Conservation (phyloP, 1,139 yeast genomes). For the Taphrina communis region DNA sequence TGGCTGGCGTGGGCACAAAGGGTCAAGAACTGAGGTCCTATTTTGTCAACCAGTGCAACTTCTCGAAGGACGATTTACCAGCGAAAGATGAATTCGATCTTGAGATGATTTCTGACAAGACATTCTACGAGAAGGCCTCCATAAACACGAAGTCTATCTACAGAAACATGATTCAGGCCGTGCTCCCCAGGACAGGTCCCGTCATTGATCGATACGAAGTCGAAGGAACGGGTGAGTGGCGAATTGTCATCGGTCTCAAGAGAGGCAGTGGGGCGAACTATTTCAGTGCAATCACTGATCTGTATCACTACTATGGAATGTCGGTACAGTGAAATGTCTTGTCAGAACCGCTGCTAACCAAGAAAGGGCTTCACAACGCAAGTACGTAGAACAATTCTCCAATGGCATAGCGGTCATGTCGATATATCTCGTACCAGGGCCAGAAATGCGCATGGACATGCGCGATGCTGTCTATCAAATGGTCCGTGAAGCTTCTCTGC, state of each 20-base stretch:
- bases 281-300: slow-evolving; percentile 83
- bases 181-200: slow-evolving; percentile 83
- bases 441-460: slow-evolving; percentile 53
- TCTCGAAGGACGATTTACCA: slow-evolving; percentile 54
- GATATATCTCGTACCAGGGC: slow-evolving; percentile 72
- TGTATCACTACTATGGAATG: slow-evolving; percentile 87
- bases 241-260: slow-evolving; percentile 87
- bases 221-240: slow-evolving; percentile 76
- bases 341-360: neutral
- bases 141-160: slow-evolving; percentile 78
- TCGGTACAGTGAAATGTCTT: neutral
- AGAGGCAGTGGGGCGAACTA: slow-evolving; percentile 85
- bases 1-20: slow-evolving; percentile 57
- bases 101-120: slow-evolving; percentile 63
- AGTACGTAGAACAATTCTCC: slow-evolving; percentile 91
- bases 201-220: slow-evolving; percentile 86
- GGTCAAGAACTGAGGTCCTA: slow-evolving; percentile 72
- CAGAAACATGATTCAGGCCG: slow-evolving; percentile 71
- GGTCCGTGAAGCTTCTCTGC: slow-evolving; percentile 88
- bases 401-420: slow-evolving; percentile 88
- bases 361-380: slow-evolving; percentile 70
- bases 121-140: slow-evolving; percentile 80
- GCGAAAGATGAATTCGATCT: slow-evolving; percentile 52
- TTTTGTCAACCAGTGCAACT: slow-evolving; percentile 82
- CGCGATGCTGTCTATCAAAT: slow-evolving; percentile 87